Base-by-base conservation (phyloP, 2,329 filamentous ascomycete species). In the Amauroascus niger region DNA sequence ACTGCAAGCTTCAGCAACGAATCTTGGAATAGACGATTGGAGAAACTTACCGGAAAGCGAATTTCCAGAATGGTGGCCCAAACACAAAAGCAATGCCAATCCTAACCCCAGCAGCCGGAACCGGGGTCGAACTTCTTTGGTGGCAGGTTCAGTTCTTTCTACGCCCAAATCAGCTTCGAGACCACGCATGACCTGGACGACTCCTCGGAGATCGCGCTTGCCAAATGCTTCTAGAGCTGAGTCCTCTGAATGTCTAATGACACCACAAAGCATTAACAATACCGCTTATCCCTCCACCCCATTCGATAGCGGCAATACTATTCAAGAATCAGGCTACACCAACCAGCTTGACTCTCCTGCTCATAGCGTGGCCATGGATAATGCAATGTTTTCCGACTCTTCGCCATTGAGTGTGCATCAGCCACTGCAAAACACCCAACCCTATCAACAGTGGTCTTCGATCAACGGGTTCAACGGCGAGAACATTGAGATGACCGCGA, bases 41-140 rank as follows among this genome's bases (percentile, higher is more conserved):
- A 56, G 56, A 47, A 13, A 54, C 18, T 54, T 65, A 24, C 60
- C 60, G 7, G 41, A 18, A 3, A 30, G 49, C 1, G 54, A 58
- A n/a, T 48, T 62, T 8, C 62, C 62, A 3, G 45, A 30, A 6
- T 37, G 53, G 4, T 64, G 61, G 60, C 50, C 4, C 6, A 55
- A 37, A 37, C 48, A 13, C 14, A 52, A 52, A 39, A 24, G 20
- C 13, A 52, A 39, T 20, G 50, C 13, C 16, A 46, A 14, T 28
- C 13, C 22, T 7, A 30, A 41, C 24, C 14, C 8, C 5, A 45
- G n/a, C 16, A 37, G 16, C 20, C 7, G 22, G 5, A 35, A 18
- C 35, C 49, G 18, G 26, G 16, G 49, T n/a, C 39, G 45, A 35
- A 7, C 4, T 7, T 37, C 49, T 16, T 44, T 30, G 2, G 8